Evolutionary conservation across 345 rosid species (phyloP), one percentile per base, ranked within the genome.

Genomic region (Punica granatum): DNA sequence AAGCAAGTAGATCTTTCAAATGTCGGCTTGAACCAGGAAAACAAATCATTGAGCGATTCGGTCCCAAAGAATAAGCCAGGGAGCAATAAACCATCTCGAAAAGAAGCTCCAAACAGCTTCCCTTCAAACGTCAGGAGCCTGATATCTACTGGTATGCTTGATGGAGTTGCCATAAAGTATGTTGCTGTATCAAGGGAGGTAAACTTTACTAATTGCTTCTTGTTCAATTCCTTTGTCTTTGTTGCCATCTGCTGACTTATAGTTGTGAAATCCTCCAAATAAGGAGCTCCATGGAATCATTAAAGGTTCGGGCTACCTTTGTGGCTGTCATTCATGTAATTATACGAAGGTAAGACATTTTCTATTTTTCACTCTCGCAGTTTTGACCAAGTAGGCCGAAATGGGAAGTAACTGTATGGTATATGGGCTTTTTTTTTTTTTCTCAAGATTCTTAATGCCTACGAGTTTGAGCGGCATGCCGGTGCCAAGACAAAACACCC

Each of bases 401-500:
- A 49, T 3, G 48, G 48, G 14, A 43, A 15, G 16, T 43, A 11
- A 43, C 48, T 43, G 48, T 11, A 3, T 43, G 48, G 14, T 18
- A 43, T 43, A 43, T 14, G 16, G 48, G 18, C 48, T 43, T 4
- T 18, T 11, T n/a, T 49, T 49, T 19, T 6, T 18, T 11, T 19
- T n/a, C 16, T 49, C 6, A 49, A 92, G 97, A 90, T 82, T 76
- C 85, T 92, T 16, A 92, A 88, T 74, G 97, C 97, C 0, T 92
- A 84, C 66, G 98, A 87, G 72, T 88, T 92, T 63, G 98, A 90
- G 83, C 87, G 85, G 42, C 98, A 92, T 62, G 96, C 97, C n/a
- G 84, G 88, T 64, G 85, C 87, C 83, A 92, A 92, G 75, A 88
- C 98, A 54, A 90, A 92, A 74, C 98, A 92, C 81, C 98, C 98